These are phyloP conservation scores for Cardamine occulta DNA, from an alignment of 345 rosid species.

Conservation along the genomic window DNA sequence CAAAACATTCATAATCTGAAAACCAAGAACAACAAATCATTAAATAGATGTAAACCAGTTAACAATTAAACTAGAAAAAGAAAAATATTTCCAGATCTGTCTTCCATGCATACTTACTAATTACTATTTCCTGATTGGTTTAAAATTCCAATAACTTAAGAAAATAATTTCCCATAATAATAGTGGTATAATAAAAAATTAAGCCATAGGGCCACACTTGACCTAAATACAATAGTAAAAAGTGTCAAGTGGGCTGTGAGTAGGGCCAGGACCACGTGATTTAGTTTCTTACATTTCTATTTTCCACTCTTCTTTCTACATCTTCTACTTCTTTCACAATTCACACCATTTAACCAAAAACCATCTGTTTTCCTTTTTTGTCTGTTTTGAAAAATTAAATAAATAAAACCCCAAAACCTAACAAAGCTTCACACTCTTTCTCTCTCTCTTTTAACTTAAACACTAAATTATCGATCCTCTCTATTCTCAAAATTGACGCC, in stretches of 20 bases:
- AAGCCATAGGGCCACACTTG: slow-evolving; percentile 36
- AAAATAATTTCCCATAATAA: slow-evolving; percentile 12
- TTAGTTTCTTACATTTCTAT: slow-evolving; percentile 32
- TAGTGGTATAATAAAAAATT: slow-evolving; percentile 9
- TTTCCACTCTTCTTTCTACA: slow-evolving; percentile 32
- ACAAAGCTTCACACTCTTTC: slow-evolving; percentile 37
- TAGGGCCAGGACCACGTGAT: slow-evolving; percentile 47
- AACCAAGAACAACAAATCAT: not conserved
- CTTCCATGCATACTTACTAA: slow-evolving; percentile 24
- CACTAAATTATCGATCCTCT: slow-evolving; percentile 17
- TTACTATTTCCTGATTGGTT: slow-evolving; percentile 31
- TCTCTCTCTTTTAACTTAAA: slow-evolving; percentile 23
- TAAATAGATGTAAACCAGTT: not conserved
- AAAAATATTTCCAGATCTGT: slow-evolving; percentile 2
- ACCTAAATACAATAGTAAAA: slow-evolving; percentile 46
- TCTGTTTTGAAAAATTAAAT: slow-evolving; percentile 21
- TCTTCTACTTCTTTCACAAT: slow-evolving; percentile 36
- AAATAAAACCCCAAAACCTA: slow-evolving; percentile 42
- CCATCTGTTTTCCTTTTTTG: slow-evolving; percentile 6
- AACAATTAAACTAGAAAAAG: not conserved
- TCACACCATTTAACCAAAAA: slow-evolving; percentile 33
- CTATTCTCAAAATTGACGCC: slow-evolving; percentile 13
- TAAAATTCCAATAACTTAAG: not conserved
- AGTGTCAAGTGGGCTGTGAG: slow-evolving; percentile 43
- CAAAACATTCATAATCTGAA: not conserved